Conservation (phyloP, 331 rosid species). For the Quercus tomentella region DNA sequence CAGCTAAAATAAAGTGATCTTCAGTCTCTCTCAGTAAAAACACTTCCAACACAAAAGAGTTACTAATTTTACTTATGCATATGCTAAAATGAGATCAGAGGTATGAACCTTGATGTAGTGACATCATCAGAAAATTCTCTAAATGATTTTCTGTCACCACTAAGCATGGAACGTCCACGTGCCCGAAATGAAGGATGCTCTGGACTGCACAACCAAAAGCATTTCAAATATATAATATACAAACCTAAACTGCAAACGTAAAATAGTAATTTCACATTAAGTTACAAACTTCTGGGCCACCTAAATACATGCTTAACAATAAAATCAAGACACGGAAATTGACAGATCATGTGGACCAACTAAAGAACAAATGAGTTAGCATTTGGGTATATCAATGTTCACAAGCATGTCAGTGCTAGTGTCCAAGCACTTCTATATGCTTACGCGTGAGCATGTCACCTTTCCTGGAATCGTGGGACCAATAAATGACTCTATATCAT, state of each 20-base stretch:
- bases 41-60: neutral
- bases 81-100: conserved; percentile 18
- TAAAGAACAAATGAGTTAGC: neutral
- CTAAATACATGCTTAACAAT: neutral
- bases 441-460: neutral
- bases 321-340: neutral
- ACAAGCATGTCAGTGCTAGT: neutral
- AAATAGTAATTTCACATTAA: neutral
- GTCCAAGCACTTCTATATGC: neutral
- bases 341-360: neutral
- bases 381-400: neutral
- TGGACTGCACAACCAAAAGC: conserved; percentile 63
- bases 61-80: neutral
- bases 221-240: neutral
- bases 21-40: neutral
- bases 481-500: neutral
- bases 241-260: neutral
- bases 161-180: conserved; percentile 89
- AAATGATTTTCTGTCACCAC: conserved; percentile 83
- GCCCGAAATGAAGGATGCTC: conserved; percentile 92
- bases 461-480: neutral
- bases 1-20: neutral
- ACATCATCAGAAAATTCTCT: conserved; percentile 82
- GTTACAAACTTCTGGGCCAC: neutral
- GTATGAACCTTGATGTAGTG: conserved; percentile 78